Evolutionary conservation across 352 stramenopile species (phyloP).

Genomic region (Peronospora farinosa): DNA sequence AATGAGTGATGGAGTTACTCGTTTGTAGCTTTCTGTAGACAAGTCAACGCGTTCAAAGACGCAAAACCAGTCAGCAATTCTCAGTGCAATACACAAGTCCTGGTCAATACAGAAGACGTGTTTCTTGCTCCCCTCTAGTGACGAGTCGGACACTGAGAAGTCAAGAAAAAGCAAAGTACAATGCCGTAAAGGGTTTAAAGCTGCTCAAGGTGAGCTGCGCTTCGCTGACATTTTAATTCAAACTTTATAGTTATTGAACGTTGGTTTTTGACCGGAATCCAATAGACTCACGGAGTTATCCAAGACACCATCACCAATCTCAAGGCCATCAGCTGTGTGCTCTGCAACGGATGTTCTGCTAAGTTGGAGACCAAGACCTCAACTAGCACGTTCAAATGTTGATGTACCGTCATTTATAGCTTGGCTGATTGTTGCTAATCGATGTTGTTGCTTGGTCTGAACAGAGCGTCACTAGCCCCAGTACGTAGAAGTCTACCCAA

Average conservation of each 20-base stretch:
- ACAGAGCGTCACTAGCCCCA: constrained; percentile 49
- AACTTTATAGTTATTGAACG: neutral
- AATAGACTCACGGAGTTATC: constrained; percentile 8
- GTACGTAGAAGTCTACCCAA: constrained; percentile 30
- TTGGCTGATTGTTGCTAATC: constrained; percentile 44
- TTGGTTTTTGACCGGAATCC: neutral
- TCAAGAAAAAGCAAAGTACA: constrained; percentile 8
- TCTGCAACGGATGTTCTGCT: constrained; percentile 49
- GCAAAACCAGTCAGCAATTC: too few relatives aligned
- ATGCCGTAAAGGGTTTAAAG: constrained; percentile 4
- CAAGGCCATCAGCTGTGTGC: constrained; percentile 23
- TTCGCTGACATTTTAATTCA: neutral
- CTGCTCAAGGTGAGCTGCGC: constrained; percentile 12
- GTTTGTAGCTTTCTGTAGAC: too few relatives aligned
- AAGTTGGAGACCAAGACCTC: neutral
- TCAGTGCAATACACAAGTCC: too few relatives aligned
- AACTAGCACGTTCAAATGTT: constrained; percentile 44
- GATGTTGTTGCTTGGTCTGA: constrained; percentile 47
- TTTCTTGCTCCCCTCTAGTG: constrained; percentile 17
- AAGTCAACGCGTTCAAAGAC: too few relatives aligned
- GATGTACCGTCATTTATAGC: constrained; percentile 37
- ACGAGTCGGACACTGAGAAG: constrained; percentile 11
- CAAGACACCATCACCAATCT: constrained; percentile 4
- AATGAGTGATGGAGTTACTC: too few relatives aligned
- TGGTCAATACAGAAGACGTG: constrained; percentile 17